These are phyloP conservation scores for Erigeron philadelphicus DNA, from an alignment of 140 eudicot species.

Conservation along the genomic window DNA sequence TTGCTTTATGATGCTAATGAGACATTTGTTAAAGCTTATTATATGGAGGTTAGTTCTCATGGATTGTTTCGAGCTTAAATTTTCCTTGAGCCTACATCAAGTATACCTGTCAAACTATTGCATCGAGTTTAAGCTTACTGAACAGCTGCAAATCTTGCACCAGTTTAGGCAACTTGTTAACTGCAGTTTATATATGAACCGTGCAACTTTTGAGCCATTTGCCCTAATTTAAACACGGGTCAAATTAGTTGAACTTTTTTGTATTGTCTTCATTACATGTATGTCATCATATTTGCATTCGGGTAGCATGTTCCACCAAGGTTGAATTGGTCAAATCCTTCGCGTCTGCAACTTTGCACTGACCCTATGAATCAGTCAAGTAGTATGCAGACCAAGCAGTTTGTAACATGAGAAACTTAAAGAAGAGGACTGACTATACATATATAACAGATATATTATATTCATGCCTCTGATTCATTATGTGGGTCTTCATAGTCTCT, in stretches of 20 bases:
- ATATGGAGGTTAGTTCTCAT: not conserved
- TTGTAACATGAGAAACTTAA: conserved; percentile 10
- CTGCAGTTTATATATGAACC: not conserved
- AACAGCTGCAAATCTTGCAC: not conserved
- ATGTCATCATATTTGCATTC: not conserved
- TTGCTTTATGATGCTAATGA: not conserved
- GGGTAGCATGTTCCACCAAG: conserved; percentile 1
- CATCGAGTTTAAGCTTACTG: not conserved
- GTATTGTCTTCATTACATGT: not conserved
- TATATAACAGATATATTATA: not conserved
- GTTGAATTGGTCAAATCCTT: conserved; percentile 22
- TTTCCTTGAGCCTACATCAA: not conserved
- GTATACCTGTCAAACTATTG: not conserved
- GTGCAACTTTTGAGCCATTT: not conserved
- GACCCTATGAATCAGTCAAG: conserved; percentile 18
- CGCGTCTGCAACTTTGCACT: conserved; percentile 10
- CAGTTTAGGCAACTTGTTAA: not conserved
- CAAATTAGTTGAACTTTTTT: not conserved
- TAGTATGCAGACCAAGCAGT: conserved; percentile 7
- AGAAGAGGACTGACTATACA: not conserved
- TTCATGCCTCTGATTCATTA: conserved; percentile 1
- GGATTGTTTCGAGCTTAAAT: not conserved
- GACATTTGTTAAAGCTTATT: not conserved
- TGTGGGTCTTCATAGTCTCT: conserved; percentile 6
- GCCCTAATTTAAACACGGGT: not conserved